Evolutionary conservation across 306 rosid species (phyloP).

Genomic region (Vigna mungo): DNA sequence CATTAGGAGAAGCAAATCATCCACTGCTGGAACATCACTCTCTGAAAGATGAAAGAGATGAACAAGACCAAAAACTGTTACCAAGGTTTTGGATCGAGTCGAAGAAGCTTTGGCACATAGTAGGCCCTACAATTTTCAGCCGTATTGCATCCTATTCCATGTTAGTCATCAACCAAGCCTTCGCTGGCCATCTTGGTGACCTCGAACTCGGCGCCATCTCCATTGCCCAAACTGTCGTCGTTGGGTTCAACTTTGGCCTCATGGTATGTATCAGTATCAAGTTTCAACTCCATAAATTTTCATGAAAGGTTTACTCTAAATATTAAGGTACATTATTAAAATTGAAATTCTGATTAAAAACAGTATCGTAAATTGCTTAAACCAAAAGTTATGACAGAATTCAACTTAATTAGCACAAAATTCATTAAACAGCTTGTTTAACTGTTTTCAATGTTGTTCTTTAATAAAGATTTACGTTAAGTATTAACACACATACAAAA

Average conservation of each 20-base stretch:
- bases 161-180: constrained; percentile 76
- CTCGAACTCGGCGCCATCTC: constrained; percentile 77
- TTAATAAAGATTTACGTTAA: background rate
- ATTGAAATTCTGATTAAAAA: no score
- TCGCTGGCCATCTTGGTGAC: constrained; percentile 81
- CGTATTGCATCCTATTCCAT: constrained; percentile 60
- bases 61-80: constrained; percentile 32
- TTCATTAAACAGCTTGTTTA: background rate
- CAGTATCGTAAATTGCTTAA: no score
- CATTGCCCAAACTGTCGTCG: constrained; percentile 62
- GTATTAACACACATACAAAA: no score
- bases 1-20: constrained; percentile 45
- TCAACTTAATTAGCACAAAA: no score
- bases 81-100: constrained; percentile 63
- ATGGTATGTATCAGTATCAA: constrained; percentile 53
- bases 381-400: no score
- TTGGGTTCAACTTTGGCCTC: constrained; percentile 76
- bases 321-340: background rate
- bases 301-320: background rate
- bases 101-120: constrained; percentile 80
- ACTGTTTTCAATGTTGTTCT: no score
- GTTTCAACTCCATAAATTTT: no score
- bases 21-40: constrained; percentile 46
- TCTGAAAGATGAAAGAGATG: constrained; percentile 23
- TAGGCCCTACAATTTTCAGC: constrained; percentile 75